Conservation (phyloP, 2,329 filamentous ascomycete species). For the Epichloe gansuensis region DNA sequence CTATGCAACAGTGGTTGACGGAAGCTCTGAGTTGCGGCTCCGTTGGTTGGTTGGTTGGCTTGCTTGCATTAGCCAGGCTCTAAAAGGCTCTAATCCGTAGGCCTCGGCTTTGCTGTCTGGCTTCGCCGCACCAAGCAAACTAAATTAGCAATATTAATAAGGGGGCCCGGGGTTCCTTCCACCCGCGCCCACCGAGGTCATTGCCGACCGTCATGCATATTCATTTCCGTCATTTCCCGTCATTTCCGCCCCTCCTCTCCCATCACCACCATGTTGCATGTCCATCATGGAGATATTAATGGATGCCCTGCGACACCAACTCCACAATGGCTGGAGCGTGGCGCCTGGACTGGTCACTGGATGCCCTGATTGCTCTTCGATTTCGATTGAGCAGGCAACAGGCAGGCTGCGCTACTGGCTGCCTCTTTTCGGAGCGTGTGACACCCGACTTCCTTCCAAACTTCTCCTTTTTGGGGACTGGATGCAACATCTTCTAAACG, state of each 20-base stretch:
- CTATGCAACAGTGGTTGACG: too few species aligned
- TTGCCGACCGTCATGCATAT: too few species aligned
- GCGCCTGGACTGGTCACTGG: neutral
- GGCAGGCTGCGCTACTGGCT: neutral
- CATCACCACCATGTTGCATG: neutral
- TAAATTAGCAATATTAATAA: too few species aligned
- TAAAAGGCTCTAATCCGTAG: neutral
- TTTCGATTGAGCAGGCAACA: neutral
- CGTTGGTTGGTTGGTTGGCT: neutral
- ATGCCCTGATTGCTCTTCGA: neutral
- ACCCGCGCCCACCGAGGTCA: too few species aligned
- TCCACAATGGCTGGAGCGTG: neutral
- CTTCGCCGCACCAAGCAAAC: neutral
- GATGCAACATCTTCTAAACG: neutral
- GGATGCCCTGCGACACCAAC: neutral
- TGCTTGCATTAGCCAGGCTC: neutral
- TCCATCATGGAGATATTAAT: too few species aligned
- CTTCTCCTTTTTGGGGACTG: neutral
- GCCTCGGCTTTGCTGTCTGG: neutral
- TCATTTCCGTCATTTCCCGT: too few species aligned
- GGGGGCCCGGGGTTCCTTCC: too few species aligned
- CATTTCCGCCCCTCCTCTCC: neutral
- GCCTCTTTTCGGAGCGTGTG: neutral
- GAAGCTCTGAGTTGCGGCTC: neutral
- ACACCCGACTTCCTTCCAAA: neutral